Base-by-base conservation (phyloP, 129 eudicot species). In the Centrapalus pauciflorus region DNA sequence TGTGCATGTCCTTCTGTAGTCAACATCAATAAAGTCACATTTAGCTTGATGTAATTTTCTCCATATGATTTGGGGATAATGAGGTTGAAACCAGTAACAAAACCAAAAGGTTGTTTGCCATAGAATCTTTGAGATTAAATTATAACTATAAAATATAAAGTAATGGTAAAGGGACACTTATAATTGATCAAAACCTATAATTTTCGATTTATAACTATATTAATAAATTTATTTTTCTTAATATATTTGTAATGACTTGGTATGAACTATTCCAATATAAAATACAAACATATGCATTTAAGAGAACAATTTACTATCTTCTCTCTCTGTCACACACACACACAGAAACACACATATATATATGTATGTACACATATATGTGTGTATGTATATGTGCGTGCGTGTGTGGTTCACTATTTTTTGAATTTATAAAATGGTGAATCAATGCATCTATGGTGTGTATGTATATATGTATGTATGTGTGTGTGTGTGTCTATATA, bases 81-180 rank as follows among this genome's bases (percentile, higher is more conserved):
- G 38, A 41, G 21, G 26, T 26, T 40, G 23, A 46, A 45, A 17
- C 40, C 29, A 64, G 70, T 46, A 17, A 46, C 58, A 16, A 46
- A 43, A 64, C 43, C 52, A 46, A 20, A 65, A 65, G 20, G 57
- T 51, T 48, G 30, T 49, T 65, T 28, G 40, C 45, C 21, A 7
- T 27, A 43, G 4, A n/a, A 0, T 46, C 27, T 45, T 45, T 27
- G 13, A 45, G 25, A 14, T 64, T 17, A 43, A 41, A 29, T 27
- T 4, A 30, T 30, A 13, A 27, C 25, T 8, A 30, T n/a, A 30
- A 16, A 5, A 24, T 20, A 24, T 51, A 23, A 27, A 16, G 7
- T 28, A 30, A 14, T 29, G 41, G 13, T 57, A 30, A 8, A 55
- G 62, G 62, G 14, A 55, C 62, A 28, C 28, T 55, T 55, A 14